These are phyloP conservation scores for Lactuca saligna DNA, from an alignment of 129 eudicot genomes.

Conservation along the genomic window DNA sequence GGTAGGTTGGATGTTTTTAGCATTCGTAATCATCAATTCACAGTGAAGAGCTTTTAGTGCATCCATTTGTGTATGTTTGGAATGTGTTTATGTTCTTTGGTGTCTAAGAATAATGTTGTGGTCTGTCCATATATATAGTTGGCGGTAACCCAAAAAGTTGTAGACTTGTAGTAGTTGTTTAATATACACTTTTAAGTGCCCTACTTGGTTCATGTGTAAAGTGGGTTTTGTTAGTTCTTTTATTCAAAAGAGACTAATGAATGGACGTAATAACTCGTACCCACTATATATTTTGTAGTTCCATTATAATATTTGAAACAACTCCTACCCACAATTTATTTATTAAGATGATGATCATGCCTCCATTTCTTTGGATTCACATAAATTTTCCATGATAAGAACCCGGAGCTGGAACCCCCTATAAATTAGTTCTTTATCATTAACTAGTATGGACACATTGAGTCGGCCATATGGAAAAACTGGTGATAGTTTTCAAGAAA, in stretches of 20 bases:
- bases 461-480: too few species aligned
- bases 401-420: too few species aligned
- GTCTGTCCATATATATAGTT: not conserved
- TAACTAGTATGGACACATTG: too few species aligned
- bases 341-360: not conserved
- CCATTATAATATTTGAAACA: too few species aligned
- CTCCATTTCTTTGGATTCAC: not conserved
- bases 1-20: constrained; percentile 44
- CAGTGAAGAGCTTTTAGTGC: constrained; percentile 38
- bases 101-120: constrained; percentile 7
- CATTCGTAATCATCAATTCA: constrained; percentile 53
- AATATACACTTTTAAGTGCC: too few species aligned
- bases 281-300: not conserved
- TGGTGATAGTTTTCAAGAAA: too few species aligned
- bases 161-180: too few species aligned
- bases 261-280: not conserved
- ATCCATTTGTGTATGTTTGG: constrained; percentile 33
- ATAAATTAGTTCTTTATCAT: too few species aligned
- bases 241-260: not conserved
- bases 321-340: not conserved
- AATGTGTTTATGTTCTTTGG: constrained; percentile 6
- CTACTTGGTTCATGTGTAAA: not conserved
- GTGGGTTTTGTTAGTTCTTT: not conserved
- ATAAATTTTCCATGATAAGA: not conserved
- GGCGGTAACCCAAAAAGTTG: not conserved